These are phyloP conservation scores for Ophiostoma himal-ulmi DNA, from an alignment of 2,329 filamentous ascomycete genomes.

Conservation along the genomic window DNA sequence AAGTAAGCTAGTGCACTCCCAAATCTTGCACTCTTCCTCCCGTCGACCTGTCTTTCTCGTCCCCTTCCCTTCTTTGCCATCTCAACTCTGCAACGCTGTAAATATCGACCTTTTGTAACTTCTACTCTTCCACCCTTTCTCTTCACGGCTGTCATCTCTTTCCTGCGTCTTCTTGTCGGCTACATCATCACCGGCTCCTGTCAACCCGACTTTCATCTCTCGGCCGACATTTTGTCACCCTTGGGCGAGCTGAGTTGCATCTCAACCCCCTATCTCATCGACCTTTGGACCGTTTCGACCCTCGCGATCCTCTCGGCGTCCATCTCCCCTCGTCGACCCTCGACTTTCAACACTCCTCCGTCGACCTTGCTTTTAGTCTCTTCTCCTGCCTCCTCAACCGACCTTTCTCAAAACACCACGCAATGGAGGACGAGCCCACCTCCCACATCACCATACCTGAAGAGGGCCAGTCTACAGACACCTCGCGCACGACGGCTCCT, in stretches of 20 bases:
- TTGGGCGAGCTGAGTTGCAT: not conserved
- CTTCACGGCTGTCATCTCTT: not conserved
- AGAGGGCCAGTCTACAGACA: conserved; percentile 7
- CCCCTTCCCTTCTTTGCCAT: not conserved
- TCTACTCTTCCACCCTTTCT: not conserved
- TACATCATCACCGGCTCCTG: not conserved
- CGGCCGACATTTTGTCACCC: not conserved
- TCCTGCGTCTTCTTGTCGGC: not conserved
- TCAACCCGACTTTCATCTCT: not conserved
- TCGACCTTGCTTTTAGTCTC: conserved; percentile 9
- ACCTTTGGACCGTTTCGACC: not conserved
- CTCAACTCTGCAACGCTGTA: not conserved
- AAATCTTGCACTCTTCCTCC: conserved; percentile 3
- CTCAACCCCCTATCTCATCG: not conserved
- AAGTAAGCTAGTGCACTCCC: not conserved
- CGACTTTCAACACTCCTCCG: not conserved
- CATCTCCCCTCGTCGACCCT: not conserved
- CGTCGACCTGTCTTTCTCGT: not conserved
- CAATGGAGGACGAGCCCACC: conserved; percentile 14
- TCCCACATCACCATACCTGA: conserved; percentile 16
- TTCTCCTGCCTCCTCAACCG: not conserved
- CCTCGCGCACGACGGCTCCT: not conserved
- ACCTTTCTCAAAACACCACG: not conserved
- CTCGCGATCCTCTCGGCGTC: not conserved
- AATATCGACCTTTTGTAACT: not conserved